Conservation (phyloP, 164 flowering plant species). For the Stephania yunnanensis region DNA sequence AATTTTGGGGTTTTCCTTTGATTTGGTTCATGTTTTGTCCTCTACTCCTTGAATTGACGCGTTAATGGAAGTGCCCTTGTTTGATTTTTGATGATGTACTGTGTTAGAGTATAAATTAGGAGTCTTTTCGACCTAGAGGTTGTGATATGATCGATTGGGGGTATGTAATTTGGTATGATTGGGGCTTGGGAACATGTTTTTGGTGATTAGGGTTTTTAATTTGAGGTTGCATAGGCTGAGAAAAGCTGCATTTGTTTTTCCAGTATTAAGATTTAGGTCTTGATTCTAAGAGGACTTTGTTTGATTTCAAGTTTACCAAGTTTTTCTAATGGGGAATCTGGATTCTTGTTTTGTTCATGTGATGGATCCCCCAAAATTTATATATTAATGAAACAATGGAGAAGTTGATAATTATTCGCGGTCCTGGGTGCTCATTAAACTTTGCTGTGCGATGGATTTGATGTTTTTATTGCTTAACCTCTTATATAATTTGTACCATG, state of each 20-base stretch:
- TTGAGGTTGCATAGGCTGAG: not conserved
- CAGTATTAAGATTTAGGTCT: not conserved
- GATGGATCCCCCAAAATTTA: too few relatives aligned
- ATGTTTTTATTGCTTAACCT: too few relatives aligned
- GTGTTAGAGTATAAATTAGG: not conserved
- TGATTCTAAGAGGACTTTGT: not conserved
- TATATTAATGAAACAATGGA: too few relatives aligned
- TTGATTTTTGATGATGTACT: not conserved
- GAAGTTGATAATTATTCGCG: not conserved
- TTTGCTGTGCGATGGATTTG: not conserved
- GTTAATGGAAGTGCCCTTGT: too few relatives aligned
- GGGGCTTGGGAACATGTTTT: not conserved
- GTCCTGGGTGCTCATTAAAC: not conserved
- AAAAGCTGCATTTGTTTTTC: not conserved
- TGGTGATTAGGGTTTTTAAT: constrained; percentile 11
- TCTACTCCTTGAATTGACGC: too few relatives aligned
- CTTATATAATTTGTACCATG: too few relatives aligned
- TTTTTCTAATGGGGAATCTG: not conserved
- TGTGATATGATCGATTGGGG: not conserved
- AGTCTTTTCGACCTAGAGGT: not conserved
- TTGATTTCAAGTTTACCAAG: not conserved
- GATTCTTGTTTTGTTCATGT: not conserved
- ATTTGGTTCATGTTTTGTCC: too few relatives aligned
- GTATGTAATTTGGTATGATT: not conserved
- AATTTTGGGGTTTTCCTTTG: not conserved